Conservation (phyloP, 2,329 filamentous ascomycete genomes). For the Thielaviopsis musarum region DNA sequence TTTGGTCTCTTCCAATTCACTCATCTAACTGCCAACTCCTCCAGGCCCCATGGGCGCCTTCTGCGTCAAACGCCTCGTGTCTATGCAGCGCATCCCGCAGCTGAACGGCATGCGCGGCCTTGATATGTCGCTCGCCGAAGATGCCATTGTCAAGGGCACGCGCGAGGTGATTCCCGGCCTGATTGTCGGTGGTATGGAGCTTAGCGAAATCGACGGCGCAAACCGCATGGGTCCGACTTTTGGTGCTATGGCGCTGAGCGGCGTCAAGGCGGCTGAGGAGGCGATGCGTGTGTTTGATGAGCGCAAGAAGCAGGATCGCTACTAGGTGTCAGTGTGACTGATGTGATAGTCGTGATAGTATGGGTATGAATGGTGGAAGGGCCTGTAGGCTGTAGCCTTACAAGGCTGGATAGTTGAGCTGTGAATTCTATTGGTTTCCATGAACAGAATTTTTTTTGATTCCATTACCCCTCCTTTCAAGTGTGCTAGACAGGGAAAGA, state of each 20-base stretch:
- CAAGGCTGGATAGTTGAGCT: too few species aligned
- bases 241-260: conserved; percentile 73
- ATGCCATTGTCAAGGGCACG: conserved; percentile 84
- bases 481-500: too few species aligned
- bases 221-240: conserved; percentile 88
- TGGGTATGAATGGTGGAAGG: too few species aligned
- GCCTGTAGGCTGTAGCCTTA: too few species aligned
- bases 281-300: conserved; percentile 60
- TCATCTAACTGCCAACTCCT: not conserved
- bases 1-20: not conserved
- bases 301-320: conserved; percentile 53
- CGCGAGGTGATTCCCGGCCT: conserved; percentile 76
- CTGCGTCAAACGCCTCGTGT: conserved; percentile 75
- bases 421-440: too few species aligned
- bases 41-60: conserved; percentile 69
- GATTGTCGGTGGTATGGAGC: conserved; percentile 89
- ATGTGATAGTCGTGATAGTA: too few species aligned
- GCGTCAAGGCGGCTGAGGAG: conserved; percentile 84
- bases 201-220: conserved; percentile 77
- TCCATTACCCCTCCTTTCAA: too few species aligned
- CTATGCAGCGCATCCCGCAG: conserved; percentile 68
- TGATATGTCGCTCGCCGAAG: conserved; percentile 83
- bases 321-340: too few species aligned
- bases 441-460: too few species aligned
- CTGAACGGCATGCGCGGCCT: conserved; percentile 85